phyloP scores from a whole-genome alignment of 2,329 filamentous ascomycete species.

The Diaporthe sp. region DNA sequence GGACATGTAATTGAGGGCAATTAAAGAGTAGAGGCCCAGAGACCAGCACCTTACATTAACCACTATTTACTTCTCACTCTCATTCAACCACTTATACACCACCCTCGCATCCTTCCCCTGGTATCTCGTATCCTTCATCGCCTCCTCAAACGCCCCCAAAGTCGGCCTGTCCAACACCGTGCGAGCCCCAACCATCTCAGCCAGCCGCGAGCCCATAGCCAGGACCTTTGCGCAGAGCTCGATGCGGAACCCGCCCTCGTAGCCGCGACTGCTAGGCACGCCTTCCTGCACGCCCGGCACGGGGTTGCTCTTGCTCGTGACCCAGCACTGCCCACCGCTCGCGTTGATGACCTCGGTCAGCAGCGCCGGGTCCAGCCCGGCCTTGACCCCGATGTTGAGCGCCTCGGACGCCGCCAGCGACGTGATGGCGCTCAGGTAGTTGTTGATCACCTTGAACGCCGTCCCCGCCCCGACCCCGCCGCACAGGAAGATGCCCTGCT shows the following conservation, averaged over 20 bases:
- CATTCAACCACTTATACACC: slow-evolving; percentile 51
- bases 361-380: slow-evolving; percentile 55
- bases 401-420: slow-evolving; percentile 64
- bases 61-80: slow-evolving; percentile 38
- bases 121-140: slow-evolving; percentile 48
- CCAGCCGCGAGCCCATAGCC: slow-evolving; percentile 47
- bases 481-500: slow-evolving; percentile 69
- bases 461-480: slow-evolving; percentile 74
- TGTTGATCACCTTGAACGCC: slow-evolving; percentile 80
- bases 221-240: slow-evolving; percentile 50
- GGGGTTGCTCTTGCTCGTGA: slow-evolving; percentile 50
- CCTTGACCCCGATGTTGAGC: slow-evolving; percentile 54
- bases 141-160: slow-evolving; percentile 47
- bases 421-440: slow-evolving; percentile 79
- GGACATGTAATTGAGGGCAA: too few relatives aligned
- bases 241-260: slow-evolving; percentile 51
- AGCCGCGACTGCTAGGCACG: slow-evolving; percentile 48
- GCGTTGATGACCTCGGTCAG: slow-evolving; percentile 78
- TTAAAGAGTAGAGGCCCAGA: too few relatives aligned
- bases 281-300: slow-evolving; percentile 49
- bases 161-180: slow-evolving; percentile 48
- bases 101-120: slow-evolving; percentile 50
- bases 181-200: slow-evolving; percentile 47
- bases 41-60: too few relatives aligned
- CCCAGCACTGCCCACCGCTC: slow-evolving; percentile 67